Percentiles rank a stretch among this genome's conserved stretches.
phyloP scores from a whole-genome alignment of 2,329 filamentous ascomycete genomes.

The Cordyceps militaris region DNA sequence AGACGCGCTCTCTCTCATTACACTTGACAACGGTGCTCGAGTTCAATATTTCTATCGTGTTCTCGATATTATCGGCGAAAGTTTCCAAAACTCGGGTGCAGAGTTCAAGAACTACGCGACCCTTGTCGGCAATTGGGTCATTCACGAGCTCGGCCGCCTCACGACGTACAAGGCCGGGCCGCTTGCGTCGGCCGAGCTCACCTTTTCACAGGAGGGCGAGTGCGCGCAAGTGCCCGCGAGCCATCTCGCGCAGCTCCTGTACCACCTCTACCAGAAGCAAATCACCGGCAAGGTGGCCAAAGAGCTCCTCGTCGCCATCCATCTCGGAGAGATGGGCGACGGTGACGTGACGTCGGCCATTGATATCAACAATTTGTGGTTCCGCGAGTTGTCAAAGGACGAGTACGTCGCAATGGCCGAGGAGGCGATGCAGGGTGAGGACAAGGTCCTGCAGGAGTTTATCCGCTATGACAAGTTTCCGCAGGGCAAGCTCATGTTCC shows the following conservation, averaged over 20 bases:
- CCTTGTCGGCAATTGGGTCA: constrained; percentile 57
- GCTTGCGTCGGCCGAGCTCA: constrained; percentile 35
- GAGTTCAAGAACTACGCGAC: constrained; percentile 33
- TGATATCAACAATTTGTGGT: constrained; percentile 45
- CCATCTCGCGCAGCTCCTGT: constrained; percentile 45
- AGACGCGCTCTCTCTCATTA: constrained; percentile 74
- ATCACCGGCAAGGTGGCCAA: constrained; percentile 53
- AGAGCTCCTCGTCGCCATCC: constrained; percentile 48
- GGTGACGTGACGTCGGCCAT: constrained; percentile 37
- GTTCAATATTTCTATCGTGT: constrained; percentile 76
- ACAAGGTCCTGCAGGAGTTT: constrained; percentile 41
- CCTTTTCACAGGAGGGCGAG: constrained; percentile 39
- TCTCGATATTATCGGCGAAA: constrained; percentile 39
- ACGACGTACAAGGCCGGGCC: constrained; percentile 42
- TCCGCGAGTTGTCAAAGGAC: constrained; percentile 38
- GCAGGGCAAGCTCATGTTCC: constrained; percentile 53
- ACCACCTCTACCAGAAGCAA: constrained; percentile 38
- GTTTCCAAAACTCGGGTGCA: constrained; percentile 17
- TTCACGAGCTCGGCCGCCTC: constrained; percentile 68
- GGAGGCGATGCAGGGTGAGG: constrained; percentile 37
- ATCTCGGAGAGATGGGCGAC: constrained; percentile 38
- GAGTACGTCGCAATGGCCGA: constrained; percentile 45
- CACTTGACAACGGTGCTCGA: constrained; percentile 69
- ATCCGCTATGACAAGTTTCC: constrained; percentile 38
- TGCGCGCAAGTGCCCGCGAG: constrained; percentile 39